Base-by-base conservation (phyloP, 2,329 filamentous ascomycete species). In the Colletotrichum karsti region DNA sequence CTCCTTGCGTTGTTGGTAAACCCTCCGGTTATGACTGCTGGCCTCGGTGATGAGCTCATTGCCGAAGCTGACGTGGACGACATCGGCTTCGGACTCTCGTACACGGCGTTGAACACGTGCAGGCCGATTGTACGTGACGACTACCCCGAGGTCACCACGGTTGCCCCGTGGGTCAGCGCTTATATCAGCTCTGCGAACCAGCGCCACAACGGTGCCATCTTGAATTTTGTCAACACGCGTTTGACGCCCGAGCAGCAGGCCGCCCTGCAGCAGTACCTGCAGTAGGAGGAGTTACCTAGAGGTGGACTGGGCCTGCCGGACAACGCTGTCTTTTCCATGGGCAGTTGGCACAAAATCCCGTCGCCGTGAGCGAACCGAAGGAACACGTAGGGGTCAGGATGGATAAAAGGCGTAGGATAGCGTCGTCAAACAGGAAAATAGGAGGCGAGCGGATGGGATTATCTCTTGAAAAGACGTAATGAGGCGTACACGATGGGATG, bases 31-130 rank as follows among this genome's bases (percentile, higher is more conserved):
- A 88, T 95, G 5, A 82, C 87, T 7, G 82, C 84, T 15, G 88
- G 91, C 2, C 82, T 87, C 37, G 91, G 91, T 64, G 91, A 93
- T 71, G 94, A 97, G 72, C 83, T 93, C 56, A 91, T 97, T 70
- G 88, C 90, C 10, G 96, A 98, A 77, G 91, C 94, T 3, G 95
- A 98, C 74, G 93, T 97, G 26, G 96, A 99, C 74, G 96, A 99
- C 77, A 90, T 98, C 72, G 92, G 93, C 28, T 99, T 99, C 76
- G 96, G 96, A 26, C 91, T 98, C 71, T 95, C 94, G 8, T 99
- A 97, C 81, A 98, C 96, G 1, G 91, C 93, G 33, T 87, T 99
- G 70, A 97, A 95, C 82, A 98, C 95, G 0, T 96, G 95, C 83
- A 93, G 92, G 78, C 90, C 90, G 67, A 84, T 89, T 4, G 82